Evolutionary conservation across 148 eudicot genomes (phyloP).

Genomic region (Selenicereus undatus): DNA sequence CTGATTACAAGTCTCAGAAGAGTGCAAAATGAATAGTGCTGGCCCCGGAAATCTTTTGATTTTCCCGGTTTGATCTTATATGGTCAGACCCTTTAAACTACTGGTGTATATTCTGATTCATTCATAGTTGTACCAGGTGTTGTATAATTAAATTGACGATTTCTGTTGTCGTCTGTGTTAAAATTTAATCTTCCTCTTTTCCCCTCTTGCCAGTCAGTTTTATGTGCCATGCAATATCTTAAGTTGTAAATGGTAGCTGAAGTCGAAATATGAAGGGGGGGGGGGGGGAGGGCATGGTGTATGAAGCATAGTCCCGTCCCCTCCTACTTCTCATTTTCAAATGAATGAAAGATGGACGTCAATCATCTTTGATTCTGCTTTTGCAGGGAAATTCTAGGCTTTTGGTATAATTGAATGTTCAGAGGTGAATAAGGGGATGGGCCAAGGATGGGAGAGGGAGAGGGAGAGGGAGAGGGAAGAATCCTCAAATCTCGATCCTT

Average conservation of each 20-base stretch:
- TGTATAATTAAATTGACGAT: slow-evolving; percentile 8
- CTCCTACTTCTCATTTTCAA: not conserved
- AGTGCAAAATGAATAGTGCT: slow-evolving; percentile 31
- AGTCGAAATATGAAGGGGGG: too few relatives aligned
- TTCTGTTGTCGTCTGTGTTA: not conserved
- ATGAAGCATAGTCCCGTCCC: too few relatives aligned
- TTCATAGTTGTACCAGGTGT: not conserved
- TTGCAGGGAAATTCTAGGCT: not conserved
- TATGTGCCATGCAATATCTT: too few relatives aligned
- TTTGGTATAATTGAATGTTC: not conserved
- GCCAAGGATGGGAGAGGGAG: not conserved
- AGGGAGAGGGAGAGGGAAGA: not conserved
- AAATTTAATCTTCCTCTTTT: not conserved
- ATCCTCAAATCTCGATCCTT: not conserved
- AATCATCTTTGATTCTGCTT: not conserved
- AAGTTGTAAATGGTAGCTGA: too few relatives aligned
- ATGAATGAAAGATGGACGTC: not conserved
- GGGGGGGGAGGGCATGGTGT: too few relatives aligned
- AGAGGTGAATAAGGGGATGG: not conserved
- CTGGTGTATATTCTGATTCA: not conserved
- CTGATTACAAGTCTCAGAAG: slow-evolving; percentile 42
- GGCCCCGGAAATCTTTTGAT: slow-evolving; percentile 5
- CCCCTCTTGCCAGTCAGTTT: too few relatives aligned
- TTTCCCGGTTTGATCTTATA: slow-evolving; percentile 1
- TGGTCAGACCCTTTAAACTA: not conserved